These are phyloP conservation scores for Penicillium expansum DNA, from an alignment of 2,329 filamentous ascomycete genomes.

Conservation along the genomic window DNA sequence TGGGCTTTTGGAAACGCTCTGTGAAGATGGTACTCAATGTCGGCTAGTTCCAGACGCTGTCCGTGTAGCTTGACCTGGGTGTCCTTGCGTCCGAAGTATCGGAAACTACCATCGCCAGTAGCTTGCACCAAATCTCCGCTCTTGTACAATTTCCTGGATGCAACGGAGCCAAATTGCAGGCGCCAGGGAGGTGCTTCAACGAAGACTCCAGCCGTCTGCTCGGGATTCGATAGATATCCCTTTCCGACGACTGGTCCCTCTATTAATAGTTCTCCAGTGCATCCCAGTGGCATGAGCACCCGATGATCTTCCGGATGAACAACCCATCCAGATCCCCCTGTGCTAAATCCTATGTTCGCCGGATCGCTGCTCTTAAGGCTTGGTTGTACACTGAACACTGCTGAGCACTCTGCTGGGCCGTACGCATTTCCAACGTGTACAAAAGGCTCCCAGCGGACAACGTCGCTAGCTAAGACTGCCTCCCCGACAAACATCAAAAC, in stretches of 20 bases:
- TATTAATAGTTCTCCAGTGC: slow-evolving; percentile 2
- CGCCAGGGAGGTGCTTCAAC: slow-evolving; percentile 1
- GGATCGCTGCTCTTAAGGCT: neutral
- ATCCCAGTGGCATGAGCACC: slow-evolving; percentile 2
- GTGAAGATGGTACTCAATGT: too few species aligned
- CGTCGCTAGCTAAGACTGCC: slow-evolving; percentile 20
- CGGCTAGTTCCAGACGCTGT: too few species aligned
- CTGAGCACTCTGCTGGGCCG: slow-evolving; percentile 41
- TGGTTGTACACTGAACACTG: slow-evolving; percentile 31
- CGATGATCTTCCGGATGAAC: slow-evolving; percentile 1
- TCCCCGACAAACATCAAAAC: slow-evolving; percentile 29
- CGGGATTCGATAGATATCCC: neutral
- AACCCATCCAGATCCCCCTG: slow-evolving; percentile 3
- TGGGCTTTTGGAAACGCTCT: too few species aligned
- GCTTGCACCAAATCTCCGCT: too few species aligned
- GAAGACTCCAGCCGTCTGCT: neutral
- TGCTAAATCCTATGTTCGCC: slow-evolving; percentile 1
- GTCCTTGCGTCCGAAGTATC: too few species aligned
- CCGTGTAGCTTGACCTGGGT: too few species aligned
- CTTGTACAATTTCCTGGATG: too few species aligned
- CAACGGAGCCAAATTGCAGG: too few species aligned
- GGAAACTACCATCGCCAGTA: too few species aligned
- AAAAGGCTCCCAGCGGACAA: slow-evolving; percentile 36
- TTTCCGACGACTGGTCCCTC: neutral
- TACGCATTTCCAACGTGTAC: slow-evolving; percentile 41